Base-by-base conservation (phyloP, 192 early-diverging fungal species). In the Rhizoclosmatium sp. region DNA sequence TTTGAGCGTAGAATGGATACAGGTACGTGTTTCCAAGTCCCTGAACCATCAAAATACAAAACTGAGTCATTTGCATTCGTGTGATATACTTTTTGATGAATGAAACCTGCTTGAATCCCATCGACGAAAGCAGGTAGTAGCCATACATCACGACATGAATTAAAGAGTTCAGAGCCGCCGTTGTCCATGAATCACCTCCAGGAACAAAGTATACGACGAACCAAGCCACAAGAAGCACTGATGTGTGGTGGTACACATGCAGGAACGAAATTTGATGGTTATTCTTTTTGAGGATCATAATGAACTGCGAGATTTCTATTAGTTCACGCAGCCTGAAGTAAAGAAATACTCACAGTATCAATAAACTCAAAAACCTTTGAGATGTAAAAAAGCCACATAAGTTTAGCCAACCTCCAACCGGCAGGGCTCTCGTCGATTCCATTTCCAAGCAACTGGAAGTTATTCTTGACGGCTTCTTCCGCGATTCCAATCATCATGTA, bases 131-230 rank as follows among this genome's bases (percentile, higher is more conserved):
- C 47, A 91, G 76, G 77, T 91, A 91, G 81, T 91, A 91, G 3
- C 87, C 89, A 67, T 91, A 91, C 90, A 91, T 91, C 42, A 91
- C 85, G 23, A 91, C 89, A 61, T 91, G 90, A 48, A 91, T 90
- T 80, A 90, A 90, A 39, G 84, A 85, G 85, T 88, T 86, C 49
- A 88, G 83, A 2, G 85, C 78, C 42, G 87, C 87, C 10, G 80
- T 84, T 0, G 21, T 47, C 81, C n/a, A 60, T 78, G 82, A 40
- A 82, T 91, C 90, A 49, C 90, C 90, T 79, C 81, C 89, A 46
- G 90, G 90, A 0, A 86, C 90, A 47, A 84, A 62, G 81, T 83
- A 88, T 39, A 84, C 87, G 56, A 91, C 89, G 61, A 87, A 82
- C 90, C 90, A 91, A 89, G 89, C 90, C 51, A 91, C 88, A 47